Evolutionary conservation across 768 basidiomycete genomes (phyloP), one percentile per base, ranked within the genome.

Genomic region (Dioszegia aurantiaca): DNA sequence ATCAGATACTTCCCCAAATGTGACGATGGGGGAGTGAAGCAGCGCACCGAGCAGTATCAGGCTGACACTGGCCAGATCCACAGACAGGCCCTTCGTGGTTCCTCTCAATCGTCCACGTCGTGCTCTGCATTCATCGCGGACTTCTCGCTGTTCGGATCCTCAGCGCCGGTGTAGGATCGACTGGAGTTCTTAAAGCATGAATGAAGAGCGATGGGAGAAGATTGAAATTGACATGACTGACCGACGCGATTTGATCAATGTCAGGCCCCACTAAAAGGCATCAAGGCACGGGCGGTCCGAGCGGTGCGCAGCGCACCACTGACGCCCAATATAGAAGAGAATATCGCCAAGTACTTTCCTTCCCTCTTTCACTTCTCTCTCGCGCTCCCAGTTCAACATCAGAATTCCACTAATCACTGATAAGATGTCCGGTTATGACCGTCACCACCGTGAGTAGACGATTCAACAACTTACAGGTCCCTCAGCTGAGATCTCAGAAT

Each of bases 31-130:
- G n/a, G n/a, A n/a, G n/a, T n/a, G n/a, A n/a, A n/a, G n/a, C n/a
- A n/a, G n/a, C n/a, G n/a, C n/a, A n/a, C n/a, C n/a, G n/a, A n/a
- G n/a, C 4, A 9, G 36, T 9, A 3, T 26, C 4, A 5, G 41
- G 52, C 52, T 54, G 40, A 54, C 40, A 10, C 5, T 5, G 10
- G 6, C 10, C 23, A 55, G 54, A 55, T 55, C 54, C 54, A 4
- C 54, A 55, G 31, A 43, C 23, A 19, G 54, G 54, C 12, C 54
- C 54, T 9, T 23, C 40, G 17, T 55, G 54, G 54, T 43, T 27
- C 16, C 28, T 55, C 3, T 42, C 54, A 4, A 31, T 26, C 1
- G 30, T 26, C 31, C 54, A 55, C 31, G 41, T 55, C 54, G 40
- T 44, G 1, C 54, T 55, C 42, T 42, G 33, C 16, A 23, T 31